Evolutionary conservation across 371 early-diverging fungal genomes (phyloP).

Genomic region (Mortierella sp.): DNA sequence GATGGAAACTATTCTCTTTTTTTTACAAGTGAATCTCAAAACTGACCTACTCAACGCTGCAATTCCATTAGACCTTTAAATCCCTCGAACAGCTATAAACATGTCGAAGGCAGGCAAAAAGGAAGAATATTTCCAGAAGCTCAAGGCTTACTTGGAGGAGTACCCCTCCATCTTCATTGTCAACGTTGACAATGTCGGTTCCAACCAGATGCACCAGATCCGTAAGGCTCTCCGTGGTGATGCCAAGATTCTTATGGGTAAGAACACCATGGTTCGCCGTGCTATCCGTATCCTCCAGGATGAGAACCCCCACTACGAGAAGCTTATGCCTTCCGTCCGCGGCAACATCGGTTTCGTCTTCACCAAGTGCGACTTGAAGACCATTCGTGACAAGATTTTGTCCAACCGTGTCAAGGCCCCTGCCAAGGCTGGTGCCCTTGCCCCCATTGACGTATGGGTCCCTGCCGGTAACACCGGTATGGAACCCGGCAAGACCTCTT

Average conservation of each 20-base stretch:
- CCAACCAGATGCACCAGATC: conserved; percentile 99
- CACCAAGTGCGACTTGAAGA: conserved; percentile 98
- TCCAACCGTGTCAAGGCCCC: conserved; percentile 98
- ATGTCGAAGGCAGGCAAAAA: conserved; percentile 96
- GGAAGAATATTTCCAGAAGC: conserved; percentile 74
- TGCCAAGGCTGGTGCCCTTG: conserved; percentile 98
- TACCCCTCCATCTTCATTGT: conserved; percentile 97
- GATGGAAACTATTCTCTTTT: background rate
- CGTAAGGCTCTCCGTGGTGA: conserved; percentile 94
- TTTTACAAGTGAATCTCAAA: background rate
- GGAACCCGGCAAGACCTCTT: conserved; percentile 99
- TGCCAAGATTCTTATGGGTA: conserved; percentile 98
- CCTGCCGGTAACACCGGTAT: conserved; percentile 99
- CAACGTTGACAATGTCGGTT: conserved; percentile 99
- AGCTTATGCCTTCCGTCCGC: conserved; percentile 85
- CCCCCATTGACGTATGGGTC: conserved; percentile 96
- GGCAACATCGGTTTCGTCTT: conserved; percentile 99
- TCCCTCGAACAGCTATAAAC: conserved; percentile 66
- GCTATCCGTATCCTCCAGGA: conserved; percentile 86
- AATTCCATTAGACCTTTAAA: conserved; percentile 55
- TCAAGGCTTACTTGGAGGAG: conserved; percentile 79
- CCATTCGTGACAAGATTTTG: conserved; percentile 92
- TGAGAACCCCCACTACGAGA: conserved; percentile 92
- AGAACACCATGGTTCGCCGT: conserved; percentile 99
- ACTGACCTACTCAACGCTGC: conserved; percentile 5